phyloP scores from a whole-genome alignment of 495 filamentous ascomycete species.

The Xylaria grammica region DNA sequence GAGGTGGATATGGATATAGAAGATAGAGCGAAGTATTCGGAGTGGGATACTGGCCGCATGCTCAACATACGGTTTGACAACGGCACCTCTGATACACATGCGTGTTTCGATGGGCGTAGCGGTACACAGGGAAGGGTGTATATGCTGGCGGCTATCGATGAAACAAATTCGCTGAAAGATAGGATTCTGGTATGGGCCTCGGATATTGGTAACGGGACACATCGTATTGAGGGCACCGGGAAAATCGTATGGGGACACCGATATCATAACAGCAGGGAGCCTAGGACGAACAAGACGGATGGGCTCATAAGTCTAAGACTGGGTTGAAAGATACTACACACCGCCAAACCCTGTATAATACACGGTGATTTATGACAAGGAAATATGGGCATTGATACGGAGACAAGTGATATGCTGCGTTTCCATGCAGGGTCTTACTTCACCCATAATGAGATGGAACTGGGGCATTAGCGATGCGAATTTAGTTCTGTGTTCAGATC shows the following conservation, averaged over 20 bases:
- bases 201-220: background rate
- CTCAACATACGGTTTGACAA: background rate
- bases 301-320: background rate
- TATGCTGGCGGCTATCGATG: background rate
- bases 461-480: constrained; percentile 38
- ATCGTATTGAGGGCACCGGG: background rate
- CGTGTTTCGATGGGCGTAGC: background rate
- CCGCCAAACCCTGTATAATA: no score
- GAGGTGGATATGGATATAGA: background rate
- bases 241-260: background rate
- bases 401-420: no score
- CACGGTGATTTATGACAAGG: no score
- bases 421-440: no score
- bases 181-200: background rate
- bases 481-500: constrained; percentile 3
- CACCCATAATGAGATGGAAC: constrained; percentile 54
- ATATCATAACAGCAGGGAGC: background rate
- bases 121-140: background rate
- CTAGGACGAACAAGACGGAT: background rate
- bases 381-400: no score
- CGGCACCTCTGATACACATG: background rate
- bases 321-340: background rate
- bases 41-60: background rate
- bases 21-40: background rate
- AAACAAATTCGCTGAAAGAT: background rate